Conservation (phyloP, 768 basidiomycete species). For the Gymnopilus dilepis region DNA sequence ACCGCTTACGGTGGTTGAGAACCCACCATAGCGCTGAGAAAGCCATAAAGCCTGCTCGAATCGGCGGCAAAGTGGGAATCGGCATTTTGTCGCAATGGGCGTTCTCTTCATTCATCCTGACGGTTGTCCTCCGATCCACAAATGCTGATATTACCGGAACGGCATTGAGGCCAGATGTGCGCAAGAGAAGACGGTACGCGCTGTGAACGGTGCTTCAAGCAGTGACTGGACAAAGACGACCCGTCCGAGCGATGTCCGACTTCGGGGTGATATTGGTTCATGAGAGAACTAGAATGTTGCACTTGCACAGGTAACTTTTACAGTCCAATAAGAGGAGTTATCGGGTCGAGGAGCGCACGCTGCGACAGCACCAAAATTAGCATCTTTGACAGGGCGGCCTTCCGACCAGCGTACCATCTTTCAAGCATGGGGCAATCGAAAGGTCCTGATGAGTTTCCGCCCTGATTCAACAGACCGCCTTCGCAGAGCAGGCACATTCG, state of each 20-base stretch:
- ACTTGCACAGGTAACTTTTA: not conserved
- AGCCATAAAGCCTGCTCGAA: not conserved
- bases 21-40: slow-evolving; percentile 2
- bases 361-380: slow-evolving; percentile 5
- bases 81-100: slow-evolving; percentile 13
- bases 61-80: not conserved
- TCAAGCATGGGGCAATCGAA: too few species aligned
- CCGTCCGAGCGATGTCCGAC: too few species aligned
- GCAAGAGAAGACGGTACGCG: too few species aligned
- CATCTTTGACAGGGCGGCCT: slow-evolving; percentile 1
- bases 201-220: too few species aligned
- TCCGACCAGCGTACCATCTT: not conserved
- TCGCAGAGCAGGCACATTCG: too few species aligned
- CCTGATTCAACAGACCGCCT: too few species aligned
- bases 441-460: too few species aligned
- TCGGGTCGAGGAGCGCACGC: not conserved
- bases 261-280: too few species aligned
- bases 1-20: slow-evolving; percentile 8
- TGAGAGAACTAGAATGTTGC: too few species aligned
- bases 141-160: not conserved
- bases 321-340: slow-evolving; percentile 8
- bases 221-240: too few species aligned
- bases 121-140: slow-evolving; percentile 3
- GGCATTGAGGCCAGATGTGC: not conserved
- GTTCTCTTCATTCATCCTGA: not conserved